Conservation (phyloP, 345 rosid genomes). For the Brassica napus region Da-Ae NC_063441.1:8428001-8428500, state of each 20-base stretch:
- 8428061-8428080: constrained; percentile 92
- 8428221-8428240: constrained; percentile 82
- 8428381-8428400: constrained; percentile 86
- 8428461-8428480: not conserved
- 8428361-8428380: constrained; percentile 94
- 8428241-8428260: constrained; percentile 85
- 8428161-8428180: not conserved
- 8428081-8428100: constrained; percentile 87
- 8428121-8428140: constrained; percentile 59
- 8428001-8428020: not conserved
- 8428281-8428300: not conserved
- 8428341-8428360: constrained; percentile 82
- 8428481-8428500: constrained; percentile 1
- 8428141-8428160: not conserved
- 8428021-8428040: not conserved
- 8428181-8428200: not conserved
- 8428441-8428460: constrained; percentile 4
- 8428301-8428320: constrained; percentile 2
- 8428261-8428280: constrained; percentile 65
- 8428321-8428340: not conserved
- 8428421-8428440: constrained; percentile 81
- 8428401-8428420: constrained; percentile 81
- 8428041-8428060: constrained; percentile 40
- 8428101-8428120: constrained; percentile 85
- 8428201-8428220: constrained; percentile 60